A percentile compares a stretch with the other conserved stretches of the same genome.
Evolutionary conservation across 352 stramenopile genomes (phyloP).

Genomic region (Globisporangium camurandrum): DNA sequence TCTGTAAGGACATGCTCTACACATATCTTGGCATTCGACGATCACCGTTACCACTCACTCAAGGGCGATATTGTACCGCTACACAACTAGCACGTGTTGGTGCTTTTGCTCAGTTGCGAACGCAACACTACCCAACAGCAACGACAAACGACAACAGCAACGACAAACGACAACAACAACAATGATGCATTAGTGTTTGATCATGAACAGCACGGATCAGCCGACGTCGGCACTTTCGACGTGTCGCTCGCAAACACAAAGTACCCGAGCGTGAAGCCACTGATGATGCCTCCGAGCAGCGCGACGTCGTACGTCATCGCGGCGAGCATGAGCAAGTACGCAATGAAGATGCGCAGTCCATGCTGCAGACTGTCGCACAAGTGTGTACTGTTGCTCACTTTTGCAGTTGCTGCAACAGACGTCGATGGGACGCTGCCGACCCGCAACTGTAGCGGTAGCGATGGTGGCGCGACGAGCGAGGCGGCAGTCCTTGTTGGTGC

Average conservation of each 20-base stretch:
- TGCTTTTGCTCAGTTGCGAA: neutral
- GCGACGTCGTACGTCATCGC: slow-evolving; percentile 74
- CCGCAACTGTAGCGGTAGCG: too few species aligned
- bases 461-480: too few species aligned
- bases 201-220: slow-evolving; percentile 62
- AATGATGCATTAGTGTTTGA: too few species aligned
- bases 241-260: slow-evolving; percentile 65
- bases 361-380: slow-evolving; percentile 53
- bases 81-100: neutral
- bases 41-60: too few species aligned
- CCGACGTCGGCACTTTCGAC: slow-evolving; percentile 55
- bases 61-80: too few species aligned
- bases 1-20: too few species aligned
- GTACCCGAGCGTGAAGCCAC: slow-evolving; percentile 57
- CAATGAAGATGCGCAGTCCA: slow-evolving; percentile 55
- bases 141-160: too few species aligned
- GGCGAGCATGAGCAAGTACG: slow-evolving; percentile 75
- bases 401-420: slow-evolving; percentile 10
- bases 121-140: too few species aligned
- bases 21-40: too few species aligned
- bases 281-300: slow-evolving; percentile 53
- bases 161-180: too few species aligned
- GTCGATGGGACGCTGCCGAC: too few species aligned
- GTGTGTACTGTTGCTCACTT: slow-evolving; percentile 48
- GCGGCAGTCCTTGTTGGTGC: neutral